phyloP scores from a whole-genome alignment of 1,139 yeast genomes.

The Scheffersomyces cryptocercus region DNA sequence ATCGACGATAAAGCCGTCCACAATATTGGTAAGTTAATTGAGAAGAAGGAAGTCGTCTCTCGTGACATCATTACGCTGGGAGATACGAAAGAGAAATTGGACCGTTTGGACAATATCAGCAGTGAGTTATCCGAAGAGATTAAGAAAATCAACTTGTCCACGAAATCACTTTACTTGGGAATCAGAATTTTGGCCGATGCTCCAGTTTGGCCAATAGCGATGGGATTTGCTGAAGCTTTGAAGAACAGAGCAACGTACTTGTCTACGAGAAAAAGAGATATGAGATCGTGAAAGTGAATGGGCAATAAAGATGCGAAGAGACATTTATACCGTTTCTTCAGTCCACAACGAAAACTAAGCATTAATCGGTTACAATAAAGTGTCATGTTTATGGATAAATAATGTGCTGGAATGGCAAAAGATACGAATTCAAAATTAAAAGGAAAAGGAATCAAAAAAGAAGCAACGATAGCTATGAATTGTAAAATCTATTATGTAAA shows the following conservation, averaged over 20 bases:
- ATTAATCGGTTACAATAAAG: no score
- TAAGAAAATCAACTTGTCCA: constrained; percentile 49
- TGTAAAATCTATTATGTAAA: no score
- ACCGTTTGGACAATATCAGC: constrained; percentile 2
- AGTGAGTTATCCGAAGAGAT: constrained; percentile 32
- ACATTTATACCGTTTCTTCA: no score
- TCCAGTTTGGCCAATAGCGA: constrained; percentile 80
- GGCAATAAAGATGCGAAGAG: not conserved
- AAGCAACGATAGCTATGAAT: no score
- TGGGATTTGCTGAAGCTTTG: constrained; percentile 74
- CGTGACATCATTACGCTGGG: not conserved
- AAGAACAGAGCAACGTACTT: constrained; percentile 58
- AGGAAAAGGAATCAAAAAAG: no score
- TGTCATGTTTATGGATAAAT: no score
- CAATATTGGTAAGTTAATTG: constrained; percentile 25
- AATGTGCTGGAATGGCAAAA: no score
- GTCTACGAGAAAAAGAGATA: not conserved
- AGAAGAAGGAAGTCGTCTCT: constrained; percentile 11
- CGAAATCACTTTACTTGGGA: constrained; percentile 62
- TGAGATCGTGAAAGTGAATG: not conserved
- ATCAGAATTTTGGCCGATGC: constrained; percentile 76
- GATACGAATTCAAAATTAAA: no score
- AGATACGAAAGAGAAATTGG: constrained; percentile 1
- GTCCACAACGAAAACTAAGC: no score
- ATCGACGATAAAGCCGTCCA: constrained; percentile 16